Percentiles rank a stretch among this genome's conserved stretches.
Evolutionary conservation across 78 protist genomes (phyloP).

Genomic region (Emiliania huxleyi): DNA sequence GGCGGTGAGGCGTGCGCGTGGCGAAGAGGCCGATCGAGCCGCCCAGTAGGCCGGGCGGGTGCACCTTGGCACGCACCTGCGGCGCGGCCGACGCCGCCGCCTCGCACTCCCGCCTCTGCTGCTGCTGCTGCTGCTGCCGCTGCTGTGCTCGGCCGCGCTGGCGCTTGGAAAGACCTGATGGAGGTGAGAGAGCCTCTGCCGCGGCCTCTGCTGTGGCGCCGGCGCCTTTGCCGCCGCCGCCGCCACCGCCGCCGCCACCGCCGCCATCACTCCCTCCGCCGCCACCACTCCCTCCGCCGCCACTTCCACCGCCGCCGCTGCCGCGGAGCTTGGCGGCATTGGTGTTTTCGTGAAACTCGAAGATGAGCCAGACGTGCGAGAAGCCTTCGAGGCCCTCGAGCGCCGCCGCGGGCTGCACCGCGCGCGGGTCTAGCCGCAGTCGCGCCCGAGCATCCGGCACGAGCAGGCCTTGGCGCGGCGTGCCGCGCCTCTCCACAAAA

Average conservation of each 20-base stretch:
- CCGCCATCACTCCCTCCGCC: background rate
- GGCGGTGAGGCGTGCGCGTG: constrained; percentile 35
- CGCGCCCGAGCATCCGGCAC: background rate
- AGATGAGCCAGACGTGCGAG: constrained; percentile 30
- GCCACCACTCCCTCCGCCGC: too few relatives aligned
- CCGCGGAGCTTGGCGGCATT: background rate
- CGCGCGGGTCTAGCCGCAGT: background rate
- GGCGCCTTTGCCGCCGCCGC: background rate
- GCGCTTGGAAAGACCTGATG: background rate
- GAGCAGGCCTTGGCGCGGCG: background rate
- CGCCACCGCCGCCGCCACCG: background rate
- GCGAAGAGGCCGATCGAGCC: constrained; percentile 5
- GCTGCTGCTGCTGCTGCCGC: background rate
- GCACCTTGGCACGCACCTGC: constrained; percentile 18
- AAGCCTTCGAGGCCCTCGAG: constrained; percentile 31
- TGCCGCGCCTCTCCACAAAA: background rate
- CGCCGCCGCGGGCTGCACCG: background rate
- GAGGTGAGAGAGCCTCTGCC: too few relatives aligned
- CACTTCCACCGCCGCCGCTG: background rate
- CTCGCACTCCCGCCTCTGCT: background rate
- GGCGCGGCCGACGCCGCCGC: background rate
- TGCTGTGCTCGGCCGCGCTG: background rate
- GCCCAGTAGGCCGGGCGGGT: constrained; percentile 12
- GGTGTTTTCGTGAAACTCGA: constrained; percentile 28
- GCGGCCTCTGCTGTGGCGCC: too few relatives aligned